Percentiles rank a stretch among this genome's conserved stretches.
phyloP scores from a whole-genome alignment of 2,329 filamentous ascomycete species.

The Penicillium corylophilum region DNA sequence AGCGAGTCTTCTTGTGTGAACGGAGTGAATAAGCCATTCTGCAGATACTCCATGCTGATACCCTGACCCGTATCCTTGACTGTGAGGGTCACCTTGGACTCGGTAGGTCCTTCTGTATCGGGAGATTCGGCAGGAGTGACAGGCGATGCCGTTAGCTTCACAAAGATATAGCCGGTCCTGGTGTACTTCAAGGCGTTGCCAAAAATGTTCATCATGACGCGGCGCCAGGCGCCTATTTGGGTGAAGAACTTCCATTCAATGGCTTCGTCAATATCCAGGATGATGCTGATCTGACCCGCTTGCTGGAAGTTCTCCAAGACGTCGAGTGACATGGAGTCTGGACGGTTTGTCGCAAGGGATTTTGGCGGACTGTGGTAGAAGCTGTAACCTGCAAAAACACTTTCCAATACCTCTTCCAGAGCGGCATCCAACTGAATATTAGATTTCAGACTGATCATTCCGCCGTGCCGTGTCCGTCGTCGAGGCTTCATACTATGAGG shows the following conservation, averaged over 20 bases:
- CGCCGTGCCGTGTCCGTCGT: background rate
- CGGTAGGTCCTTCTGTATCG: too few relatives aligned
- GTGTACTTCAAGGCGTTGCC: slow-evolving; percentile 53
- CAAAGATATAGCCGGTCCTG: slow-evolving; percentile 38
- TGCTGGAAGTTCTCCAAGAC: background rate
- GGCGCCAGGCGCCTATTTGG: slow-evolving; percentile 48
- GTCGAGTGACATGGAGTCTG: background rate
- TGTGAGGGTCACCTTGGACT: too few relatives aligned
- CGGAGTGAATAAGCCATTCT: slow-evolving; percentile 57
- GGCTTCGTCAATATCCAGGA: slow-evolving; percentile 45
- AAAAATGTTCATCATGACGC: slow-evolving; percentile 51
- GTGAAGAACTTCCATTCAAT: slow-evolving; percentile 46
- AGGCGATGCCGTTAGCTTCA: too few relatives aligned
- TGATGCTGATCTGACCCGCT: slow-evolving; percentile 17
- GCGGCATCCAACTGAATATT: slow-evolving; percentile 10
- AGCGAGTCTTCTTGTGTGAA: slow-evolving; percentile 62
- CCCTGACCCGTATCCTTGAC: too few relatives aligned
- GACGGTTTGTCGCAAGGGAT: background rate
- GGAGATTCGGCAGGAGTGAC: too few relatives aligned
- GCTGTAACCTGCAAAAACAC: slow-evolving; percentile 17
- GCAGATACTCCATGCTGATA: slow-evolving; percentile 29
- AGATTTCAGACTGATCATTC: background rate
- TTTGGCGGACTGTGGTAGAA: slow-evolving; percentile 11
- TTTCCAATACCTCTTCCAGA: slow-evolving; percentile 20
- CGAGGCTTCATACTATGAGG: background rate